Evolutionary conservation across 1,139 yeast genomes (phyloP).

Genomic region (Yamadazyma spencermartinsiae): DNA sequence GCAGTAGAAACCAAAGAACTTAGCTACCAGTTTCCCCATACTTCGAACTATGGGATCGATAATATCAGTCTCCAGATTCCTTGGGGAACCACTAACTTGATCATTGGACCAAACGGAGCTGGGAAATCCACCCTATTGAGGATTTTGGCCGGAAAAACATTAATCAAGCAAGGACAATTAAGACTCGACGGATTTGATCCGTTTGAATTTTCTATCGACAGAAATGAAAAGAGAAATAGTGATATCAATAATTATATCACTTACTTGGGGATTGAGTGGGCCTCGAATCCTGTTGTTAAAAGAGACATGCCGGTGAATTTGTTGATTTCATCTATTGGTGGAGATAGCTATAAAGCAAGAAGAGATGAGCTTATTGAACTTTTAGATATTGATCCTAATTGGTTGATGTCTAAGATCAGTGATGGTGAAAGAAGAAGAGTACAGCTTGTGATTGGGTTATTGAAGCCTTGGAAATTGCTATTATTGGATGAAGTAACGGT

Average conservation of each 20-base stretch:
- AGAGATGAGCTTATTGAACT: slow-evolving; percentile 73
- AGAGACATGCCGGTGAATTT: slow-evolving; percentile 86
- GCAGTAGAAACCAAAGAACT: slow-evolving; percentile 69
- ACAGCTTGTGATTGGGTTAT: slow-evolving; percentile 88
- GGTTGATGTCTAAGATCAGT: slow-evolving; percentile 91
- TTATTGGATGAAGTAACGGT: slow-evolving; percentile 94
- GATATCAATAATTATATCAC: slow-evolving; percentile 55
- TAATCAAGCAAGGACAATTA: slow-evolving; percentile 70
- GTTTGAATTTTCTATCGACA: slow-evolving; percentile 60
- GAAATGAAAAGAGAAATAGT: slow-evolving; percentile 40
- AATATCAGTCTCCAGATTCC: slow-evolving; percentile 61
- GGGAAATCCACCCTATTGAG: slow-evolving; percentile 89
- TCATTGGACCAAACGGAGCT: slow-evolving; percentile 96
- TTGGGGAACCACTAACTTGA: slow-evolving; percentile 71
- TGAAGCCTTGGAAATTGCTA: slow-evolving; percentile 85
- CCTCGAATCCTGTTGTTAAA: slow-evolving; percentile 83
- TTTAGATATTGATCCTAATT: slow-evolving; percentile 78
- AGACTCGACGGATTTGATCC: slow-evolving; percentile 85
- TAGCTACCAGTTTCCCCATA: slow-evolving; percentile 66
- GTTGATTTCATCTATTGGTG: slow-evolving; percentile 81
- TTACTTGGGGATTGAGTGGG: slow-evolving; percentile 97
- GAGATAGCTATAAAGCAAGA: slow-evolving; percentile 68
- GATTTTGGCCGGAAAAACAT: slow-evolving; percentile 86
- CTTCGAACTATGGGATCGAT: slow-evolving; percentile 66
- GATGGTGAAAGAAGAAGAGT: slow-evolving; percentile 96